Conservation (phyloP, 257 asterid species). For the Solanum tarijense region DNA sequence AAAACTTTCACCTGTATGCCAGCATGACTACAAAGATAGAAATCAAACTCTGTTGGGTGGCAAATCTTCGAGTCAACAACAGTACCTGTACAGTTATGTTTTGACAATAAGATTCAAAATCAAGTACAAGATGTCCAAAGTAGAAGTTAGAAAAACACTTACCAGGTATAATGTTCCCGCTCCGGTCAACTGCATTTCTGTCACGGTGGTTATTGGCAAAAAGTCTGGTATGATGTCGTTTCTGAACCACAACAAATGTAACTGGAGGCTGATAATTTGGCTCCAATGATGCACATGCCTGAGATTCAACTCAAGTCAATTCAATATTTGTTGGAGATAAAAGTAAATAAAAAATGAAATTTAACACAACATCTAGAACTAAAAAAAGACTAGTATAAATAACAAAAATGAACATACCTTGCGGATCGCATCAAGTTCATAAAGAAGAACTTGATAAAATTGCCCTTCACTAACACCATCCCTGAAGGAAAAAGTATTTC, state of each 20-base stretch:
- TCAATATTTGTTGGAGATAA: background rate
- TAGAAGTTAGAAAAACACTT: background rate
- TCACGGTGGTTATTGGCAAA: slow-evolving; percentile 77
- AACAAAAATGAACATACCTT: slow-evolving; percentile 31
- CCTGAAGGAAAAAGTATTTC: slow-evolving; percentile 18
- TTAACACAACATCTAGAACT: background rate
- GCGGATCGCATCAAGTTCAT: slow-evolving; percentile 92
- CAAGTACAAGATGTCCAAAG: background rate
- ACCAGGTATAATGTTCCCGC: slow-evolving; percentile 95
- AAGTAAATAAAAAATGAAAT: background rate
- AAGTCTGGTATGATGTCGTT: slow-evolving; percentile 87
- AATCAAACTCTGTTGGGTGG: slow-evolving; percentile 93
- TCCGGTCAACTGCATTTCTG: slow-evolving; percentile 48
- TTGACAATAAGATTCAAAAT: background rate
- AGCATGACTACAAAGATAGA: slow-evolving; percentile 97
- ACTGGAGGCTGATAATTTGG: slow-evolving; percentile 92
- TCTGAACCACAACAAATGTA: slow-evolving; percentile 93
- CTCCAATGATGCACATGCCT: slow-evolving; percentile 97
- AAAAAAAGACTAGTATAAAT: background rate
- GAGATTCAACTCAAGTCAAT: background rate
- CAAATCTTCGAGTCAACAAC: slow-evolving; percentile 90
- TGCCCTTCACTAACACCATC: slow-evolving; percentile 99
- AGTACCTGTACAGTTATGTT: slow-evolving; percentile 44
- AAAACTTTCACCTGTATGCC: slow-evolving; percentile 60
- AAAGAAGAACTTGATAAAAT: slow-evolving; percentile 83